phyloP scores from a whole-genome alignment of 177 flowering plant genomes.

The Vitis hybrid region DNA sequence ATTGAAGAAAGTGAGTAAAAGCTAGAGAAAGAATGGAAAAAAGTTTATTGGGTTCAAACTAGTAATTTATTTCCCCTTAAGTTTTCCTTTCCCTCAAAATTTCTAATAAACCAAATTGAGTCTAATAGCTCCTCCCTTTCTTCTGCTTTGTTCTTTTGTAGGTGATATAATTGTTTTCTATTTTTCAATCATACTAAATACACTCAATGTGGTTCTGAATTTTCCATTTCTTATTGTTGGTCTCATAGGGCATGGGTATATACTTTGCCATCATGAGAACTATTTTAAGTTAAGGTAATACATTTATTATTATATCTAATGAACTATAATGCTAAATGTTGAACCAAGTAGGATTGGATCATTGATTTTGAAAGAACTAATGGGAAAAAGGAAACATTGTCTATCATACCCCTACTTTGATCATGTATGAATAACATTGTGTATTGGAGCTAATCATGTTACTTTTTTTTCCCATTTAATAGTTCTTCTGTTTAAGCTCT shows the following conservation, averaged over 20 bases:
- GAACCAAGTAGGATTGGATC: background rate
- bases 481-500: background rate
- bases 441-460: slow-evolving; percentile 77
- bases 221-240: slow-evolving; percentile 85
- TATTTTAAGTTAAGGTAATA: slow-evolving; percentile 72
- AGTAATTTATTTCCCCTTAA: too few relatives aligned
- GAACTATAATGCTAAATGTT: background rate
- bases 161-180: slow-evolving; percentile 9
- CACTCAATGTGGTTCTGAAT: slow-evolving; percentile 79
- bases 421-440: slow-evolving; percentile 79
- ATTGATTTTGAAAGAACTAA: slow-evolving; percentile 64
- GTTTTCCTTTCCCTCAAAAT: background rate
- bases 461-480: background rate
- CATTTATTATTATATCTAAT: background rate
- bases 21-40: too few relatives aligned
- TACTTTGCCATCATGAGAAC: slow-evolving; percentile 63
- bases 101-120: background rate
- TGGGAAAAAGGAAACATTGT: slow-evolving; percentile 64
- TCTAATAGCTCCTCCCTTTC: background rate
- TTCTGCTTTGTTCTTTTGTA: background rate
- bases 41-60: too few relatives aligned
- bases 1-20: too few relatives aligned
- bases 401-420: slow-evolving; percentile 71
- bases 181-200: slow-evolving; percentile 84
- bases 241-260: slow-evolving; percentile 75